Conservation (phyloP, 441 rosid genomes). For the Isatis lusitanica region DNA sequence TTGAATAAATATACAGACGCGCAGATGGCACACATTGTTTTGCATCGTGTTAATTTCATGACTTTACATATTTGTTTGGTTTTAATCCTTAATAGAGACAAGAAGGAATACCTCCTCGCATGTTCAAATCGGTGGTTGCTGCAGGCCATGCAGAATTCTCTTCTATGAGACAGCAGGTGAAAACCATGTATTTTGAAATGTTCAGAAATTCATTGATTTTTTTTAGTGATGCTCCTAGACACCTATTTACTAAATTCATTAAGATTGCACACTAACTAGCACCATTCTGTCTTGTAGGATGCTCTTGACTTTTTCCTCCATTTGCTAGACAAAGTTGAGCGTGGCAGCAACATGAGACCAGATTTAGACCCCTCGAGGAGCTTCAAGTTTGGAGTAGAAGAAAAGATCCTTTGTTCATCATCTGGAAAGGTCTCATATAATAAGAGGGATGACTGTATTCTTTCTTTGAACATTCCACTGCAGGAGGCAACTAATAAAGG, state of each 20-base stretch:
- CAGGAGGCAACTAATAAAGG: slow-evolving; percentile 89
- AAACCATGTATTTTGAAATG: slow-evolving; percentile 5
- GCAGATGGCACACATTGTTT: not conserved
- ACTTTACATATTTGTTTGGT: not conserved
- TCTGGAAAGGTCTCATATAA: slow-evolving; percentile 91
- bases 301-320: slow-evolving; percentile 96
- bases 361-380: slow-evolving; percentile 82
- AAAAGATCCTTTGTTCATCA: slow-evolving; percentile 77
- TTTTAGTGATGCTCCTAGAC: not conserved
- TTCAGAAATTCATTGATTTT: slow-evolving; percentile 3
- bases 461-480: slow-evolving; percentile 89
- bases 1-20: not conserved
- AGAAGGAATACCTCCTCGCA: slow-evolving; percentile 94
- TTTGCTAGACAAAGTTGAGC: slow-evolving; percentile 92
- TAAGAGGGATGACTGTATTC: slow-evolving; percentile 86
- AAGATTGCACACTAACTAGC: slow-evolving; percentile 12
- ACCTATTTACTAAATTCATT: not conserved
- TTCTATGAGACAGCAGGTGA: slow-evolving; percentile 96
- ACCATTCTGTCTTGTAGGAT: slow-evolving; percentile 55
- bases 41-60: slow-evolving; percentile 15
- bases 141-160: slow-evolving; percentile 95
- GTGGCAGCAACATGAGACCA: slow-evolving; percentile 55
- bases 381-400: slow-evolving; percentile 96
- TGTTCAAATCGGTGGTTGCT: slow-evolving; percentile 93
- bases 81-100: slow-evolving; percentile 60